Evolutionary conservation across 1,284 basidiomycete species (phyloP).

Genomic region (Mycosarcoma mackinlayi): DNA sequence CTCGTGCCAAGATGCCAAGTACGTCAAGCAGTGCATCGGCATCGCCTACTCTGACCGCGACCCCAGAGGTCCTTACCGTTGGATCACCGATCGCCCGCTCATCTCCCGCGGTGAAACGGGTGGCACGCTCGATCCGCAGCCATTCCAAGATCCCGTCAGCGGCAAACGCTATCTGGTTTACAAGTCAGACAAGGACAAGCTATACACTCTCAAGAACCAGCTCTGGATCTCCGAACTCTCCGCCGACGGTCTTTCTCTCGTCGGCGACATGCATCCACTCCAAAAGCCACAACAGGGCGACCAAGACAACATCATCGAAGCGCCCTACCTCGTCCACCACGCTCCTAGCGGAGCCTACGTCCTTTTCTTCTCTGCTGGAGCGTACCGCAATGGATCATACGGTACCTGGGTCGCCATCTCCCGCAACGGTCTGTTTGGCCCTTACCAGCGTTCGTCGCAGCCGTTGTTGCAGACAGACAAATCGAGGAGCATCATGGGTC

Average conservation of each 20-base stretch:
- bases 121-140: constrained; percentile 55
- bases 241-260: constrained; percentile 50
- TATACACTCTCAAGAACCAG: constrained; percentile 56
- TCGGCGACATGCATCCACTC: constrained; percentile 46
- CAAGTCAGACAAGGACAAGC: constrained; percentile 47
- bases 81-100: constrained; percentile 49
- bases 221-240: constrained; percentile 58
- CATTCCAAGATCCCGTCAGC: constrained; percentile 50
- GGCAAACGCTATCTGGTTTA: constrained; percentile 53
- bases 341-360: constrained; percentile 42
- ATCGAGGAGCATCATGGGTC: constrained; percentile 41
- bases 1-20: constrained; percentile 38
- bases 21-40: constrained; percentile 53
- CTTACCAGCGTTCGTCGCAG: constrained; percentile 31
- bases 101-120: constrained; percentile 48
- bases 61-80: constrained; percentile 48
- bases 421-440: constrained; percentile 48
- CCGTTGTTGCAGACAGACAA: constrained; percentile 51
- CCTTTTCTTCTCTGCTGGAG: constrained; percentile 58
- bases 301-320: constrained; percentile 52
- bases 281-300: constrained; percentile 42
- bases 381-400: constrained; percentile 51
- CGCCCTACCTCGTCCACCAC: constrained; percentile 55
- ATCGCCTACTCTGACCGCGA: constrained; percentile 50
- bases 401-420: constrained; percentile 55